A percentile compares a stretch with the other conserved stretches of the same genome.
These are phyloP conservation scores for Coemansia brasiliensis DNA, from an alignment of 192 early-diverging fungal species.

Conservation along the genomic window DNA sequence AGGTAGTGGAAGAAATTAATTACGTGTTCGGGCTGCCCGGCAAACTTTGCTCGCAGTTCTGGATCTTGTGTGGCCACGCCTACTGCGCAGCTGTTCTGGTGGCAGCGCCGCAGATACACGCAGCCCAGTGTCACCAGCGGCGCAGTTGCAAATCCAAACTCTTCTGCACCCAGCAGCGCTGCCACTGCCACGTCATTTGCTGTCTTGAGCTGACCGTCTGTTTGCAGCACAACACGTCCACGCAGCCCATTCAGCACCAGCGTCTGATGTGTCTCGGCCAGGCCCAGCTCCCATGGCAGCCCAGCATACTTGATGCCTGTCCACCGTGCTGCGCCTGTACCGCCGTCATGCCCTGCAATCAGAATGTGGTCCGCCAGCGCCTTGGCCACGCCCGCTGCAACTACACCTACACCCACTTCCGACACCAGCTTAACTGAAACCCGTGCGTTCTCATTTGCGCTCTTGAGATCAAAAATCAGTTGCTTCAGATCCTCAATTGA, in stretches of 20 bases:
- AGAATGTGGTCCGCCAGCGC: slow-evolving; percentile 96
- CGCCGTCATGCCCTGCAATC: slow-evolving; percentile 95
- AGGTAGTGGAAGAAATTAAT: slow-evolving; percentile 99
- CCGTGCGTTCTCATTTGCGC: slow-evolving; percentile 86
- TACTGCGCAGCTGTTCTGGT: slow-evolving; percentile 94
- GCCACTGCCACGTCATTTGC: slow-evolving; percentile 97
- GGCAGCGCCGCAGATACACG: slow-evolving; percentile 92
- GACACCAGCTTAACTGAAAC: slow-evolving; percentile 97
- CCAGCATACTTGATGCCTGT: slow-evolving; percentile 99
- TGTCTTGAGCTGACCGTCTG: slow-evolving; percentile 98
- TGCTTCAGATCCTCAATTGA: slow-evolving; percentile 99
- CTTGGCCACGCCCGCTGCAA: slow-evolving; percentile 96
- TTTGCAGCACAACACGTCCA: slow-evolving; percentile 94
- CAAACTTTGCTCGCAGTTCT: slow-evolving; percentile 89
- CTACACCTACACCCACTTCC: slow-evolving; percentile 96
- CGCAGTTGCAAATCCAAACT: slow-evolving; percentile 98
- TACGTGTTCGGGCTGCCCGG: slow-evolving; percentile 92
- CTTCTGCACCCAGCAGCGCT: slow-evolving; percentile 96
- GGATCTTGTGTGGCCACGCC: slow-evolving; percentile 98
- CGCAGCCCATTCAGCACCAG: slow-evolving; percentile 95
- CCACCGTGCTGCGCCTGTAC: slow-evolving; percentile 95
- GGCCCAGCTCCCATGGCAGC: slow-evolving; percentile 97
- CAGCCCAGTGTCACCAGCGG: slow-evolving; percentile 98
- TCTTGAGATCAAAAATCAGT: slow-evolving; percentile 96
- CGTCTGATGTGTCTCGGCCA: slow-evolving; percentile 99